Evolutionary conservation across 2,329 filamentous ascomycete species (phyloP), one percentile per base, ranked within the genome.

Genomic region (Colletotrichum scovillei): DNA sequence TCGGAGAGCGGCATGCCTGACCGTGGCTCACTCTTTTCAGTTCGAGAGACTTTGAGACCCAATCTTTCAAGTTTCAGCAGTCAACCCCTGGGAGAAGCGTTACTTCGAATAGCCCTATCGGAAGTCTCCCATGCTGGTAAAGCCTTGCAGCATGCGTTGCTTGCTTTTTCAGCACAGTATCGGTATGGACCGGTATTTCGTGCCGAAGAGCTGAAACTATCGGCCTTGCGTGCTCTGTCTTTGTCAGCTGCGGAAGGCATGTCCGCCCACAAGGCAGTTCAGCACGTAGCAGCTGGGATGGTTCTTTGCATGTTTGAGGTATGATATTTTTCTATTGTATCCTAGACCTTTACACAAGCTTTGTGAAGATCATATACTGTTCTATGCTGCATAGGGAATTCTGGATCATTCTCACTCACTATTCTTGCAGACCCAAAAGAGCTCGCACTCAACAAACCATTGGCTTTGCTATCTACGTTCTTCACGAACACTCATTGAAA

Each of bases 281-380:
- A 79, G 22, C 80, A 81, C 53, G 73, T 80, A 11, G 78, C 79
- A 16, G 74, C 80, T 3, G 78, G 75, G n/a, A 81, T 81, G 79
- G 65, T 80, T 7, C 72, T 81, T 1, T 78, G 77, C 32, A 72
- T 76, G 3, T 80, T 79, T 42, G 80, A 81, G 74, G 79, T 80
- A 26, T 56, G 75, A 69, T 16, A 19, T 7, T 12, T 1, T 16
- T 42, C 38, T 42, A 22, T 5, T 1, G 24, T 16, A 14, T 6
- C 3, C 5, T 35, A 8, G 2, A 16, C 14, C 14, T n/a, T 11
- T n/a, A 1, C 3, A n/a, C 14, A 57, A 30, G 28, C 7, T 56
- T n/a, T 56, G n/a, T 5, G 16, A 19, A 42, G 38, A 42, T 42
- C 32, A 35, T 5, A 5, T 12, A 12, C 32, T 35, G 9, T 35